Evolutionary conservation across 441 rosid genomes (phyloP).

Genomic region (Aquilaria agallochum): DNA sequence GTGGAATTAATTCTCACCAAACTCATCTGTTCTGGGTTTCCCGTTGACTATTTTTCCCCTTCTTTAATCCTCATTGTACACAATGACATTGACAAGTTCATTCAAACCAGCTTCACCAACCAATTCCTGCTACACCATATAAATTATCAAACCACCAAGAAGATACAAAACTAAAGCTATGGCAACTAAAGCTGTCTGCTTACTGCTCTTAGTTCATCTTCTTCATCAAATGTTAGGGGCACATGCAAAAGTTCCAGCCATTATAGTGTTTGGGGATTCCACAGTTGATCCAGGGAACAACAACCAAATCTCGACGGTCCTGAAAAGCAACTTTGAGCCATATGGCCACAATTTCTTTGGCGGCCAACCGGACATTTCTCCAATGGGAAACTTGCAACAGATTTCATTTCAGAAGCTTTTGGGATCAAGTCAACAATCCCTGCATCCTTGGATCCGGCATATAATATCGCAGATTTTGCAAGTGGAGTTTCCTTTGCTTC

Average conservation of each 20-base stretch:
- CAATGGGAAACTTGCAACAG: constrained; percentile 49
- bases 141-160: neutral
- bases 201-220: constrained; percentile 26
- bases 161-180: constrained; percentile 12
- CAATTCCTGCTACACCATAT: constrained; percentile 7
- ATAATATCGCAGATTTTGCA: constrained; percentile 42
- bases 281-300: constrained; percentile 63
- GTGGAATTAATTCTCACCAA: constrained; percentile 2
- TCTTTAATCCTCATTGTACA: too few species aligned
- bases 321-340: constrained; percentile 54
- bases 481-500: constrained; percentile 66
- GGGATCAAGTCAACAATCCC: constrained; percentile 50
- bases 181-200: constrained; percentile 13
- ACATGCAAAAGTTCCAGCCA: constrained; percentile 35
- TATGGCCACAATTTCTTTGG: constrained; percentile 50
- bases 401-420: constrained; percentile 54
- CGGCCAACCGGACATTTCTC: constrained; percentile 51
- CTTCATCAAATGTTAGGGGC: constrained; percentile 26
- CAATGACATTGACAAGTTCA: neutral
- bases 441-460: constrained; percentile 49
- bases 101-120: constrained; percentile 32
- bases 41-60: too few species aligned
- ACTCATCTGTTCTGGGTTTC: neutral
- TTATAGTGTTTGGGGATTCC: constrained; percentile 62
- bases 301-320: constrained; percentile 48